Conservation (phyloP, 2,329 filamentous ascomycete genomes). For the Fusarium sacchari region DNA sequence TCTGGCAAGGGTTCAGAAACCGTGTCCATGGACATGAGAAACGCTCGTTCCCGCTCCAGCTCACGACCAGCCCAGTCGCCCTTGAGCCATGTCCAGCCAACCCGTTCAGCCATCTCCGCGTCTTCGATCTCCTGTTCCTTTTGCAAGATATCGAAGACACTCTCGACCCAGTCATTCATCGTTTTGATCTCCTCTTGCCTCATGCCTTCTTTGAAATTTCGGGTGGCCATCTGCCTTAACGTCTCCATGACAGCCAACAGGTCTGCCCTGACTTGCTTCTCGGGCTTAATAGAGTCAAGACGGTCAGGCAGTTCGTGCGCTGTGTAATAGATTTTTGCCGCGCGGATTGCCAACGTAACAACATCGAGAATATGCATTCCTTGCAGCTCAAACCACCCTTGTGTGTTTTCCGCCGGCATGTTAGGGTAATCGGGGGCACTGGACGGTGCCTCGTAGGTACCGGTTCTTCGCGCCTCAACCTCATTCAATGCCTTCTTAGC, state of each 20-base stretch:
- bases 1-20: slow-evolving; percentile 69
- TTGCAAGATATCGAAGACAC: slow-evolving; percentile 79
- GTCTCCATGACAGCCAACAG: slow-evolving; percentile 88
- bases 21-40: slow-evolving; percentile 79
- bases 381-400: slow-evolving; percentile 86
- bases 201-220: slow-evolving; percentile 86
- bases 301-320: slow-evolving; percentile 88
- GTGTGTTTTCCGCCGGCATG: slow-evolving; percentile 59
- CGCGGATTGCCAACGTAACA: slow-evolving; percentile 92
- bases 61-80: slow-evolving; percentile 81
- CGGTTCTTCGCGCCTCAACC: slow-evolving; percentile 54
- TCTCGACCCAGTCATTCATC: slow-evolving; percentile 81
- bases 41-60: slow-evolving; percentile 81
- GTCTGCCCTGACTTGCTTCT: slow-evolving; percentile 85
- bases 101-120: slow-evolving; percentile 74
- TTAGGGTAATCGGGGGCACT: slow-evolving; percentile 49
- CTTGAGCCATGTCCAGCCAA: slow-evolving; percentile 82
- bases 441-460: slow-evolving; percentile 42
- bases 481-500: slow-evolving; percentile 75
- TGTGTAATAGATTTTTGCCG: slow-evolving; percentile 96
- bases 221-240: slow-evolving; percentile 87
- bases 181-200: slow-evolving; percentile 79
- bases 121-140: slow-evolving; percentile 82
- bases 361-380: slow-evolving; percentile 93
- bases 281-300: slow-evolving; percentile 86